Conservation (phyloP, 768 basidiomycete species). For the Termitomyces sp. region DNA sequence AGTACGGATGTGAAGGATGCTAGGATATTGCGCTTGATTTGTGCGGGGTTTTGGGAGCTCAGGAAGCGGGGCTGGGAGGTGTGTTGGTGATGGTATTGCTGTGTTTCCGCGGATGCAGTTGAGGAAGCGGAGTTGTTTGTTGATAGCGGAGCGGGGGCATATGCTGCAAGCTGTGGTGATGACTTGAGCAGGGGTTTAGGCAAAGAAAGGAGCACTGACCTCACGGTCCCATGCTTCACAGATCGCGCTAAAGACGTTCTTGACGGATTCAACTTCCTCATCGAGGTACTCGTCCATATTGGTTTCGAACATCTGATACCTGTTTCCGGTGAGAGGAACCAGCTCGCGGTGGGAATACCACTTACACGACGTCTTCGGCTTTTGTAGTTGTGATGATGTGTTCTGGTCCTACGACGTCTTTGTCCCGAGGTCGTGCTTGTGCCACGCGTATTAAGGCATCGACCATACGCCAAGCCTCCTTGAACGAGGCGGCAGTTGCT, state of each 20-base stretch:
- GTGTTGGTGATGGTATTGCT: constrained; percentile 10
- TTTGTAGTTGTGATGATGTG: constrained; percentile 16
- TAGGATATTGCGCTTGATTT: constrained; percentile 87
- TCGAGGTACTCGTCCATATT: constrained; percentile 98
- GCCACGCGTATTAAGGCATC: constrained; percentile 65
- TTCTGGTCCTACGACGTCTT: neutral
- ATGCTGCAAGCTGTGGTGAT: constrained; percentile 10
- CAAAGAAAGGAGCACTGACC: constrained; percentile 21
- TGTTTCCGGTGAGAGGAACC: constrained; percentile 21
- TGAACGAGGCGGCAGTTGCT: constrained; percentile 85
- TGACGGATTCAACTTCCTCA: constrained; percentile 84
- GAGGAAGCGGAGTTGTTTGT: neutral
- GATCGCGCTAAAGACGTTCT: constrained; percentile 64
- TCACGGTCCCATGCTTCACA: constrained; percentile 79
- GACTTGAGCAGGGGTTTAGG: neutral
- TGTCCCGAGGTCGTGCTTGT: constrained; percentile 20
- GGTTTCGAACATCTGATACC: constrained; percentile 91
- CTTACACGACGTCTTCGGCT: constrained; percentile 83
- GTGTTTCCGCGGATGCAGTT: constrained; percentile 3
- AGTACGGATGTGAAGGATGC: constrained; percentile 89
- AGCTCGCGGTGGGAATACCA: constrained; percentile 6
- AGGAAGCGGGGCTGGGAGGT: constrained; percentile 57
- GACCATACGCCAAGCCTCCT: constrained; percentile 83
- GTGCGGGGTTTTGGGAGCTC: constrained; percentile 80
- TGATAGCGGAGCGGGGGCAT: constrained; percentile 5